Evolutionary conservation across 2,329 filamentous ascomycete species (phyloP).

Genomic region (Aspergillus sp.): DNA sequence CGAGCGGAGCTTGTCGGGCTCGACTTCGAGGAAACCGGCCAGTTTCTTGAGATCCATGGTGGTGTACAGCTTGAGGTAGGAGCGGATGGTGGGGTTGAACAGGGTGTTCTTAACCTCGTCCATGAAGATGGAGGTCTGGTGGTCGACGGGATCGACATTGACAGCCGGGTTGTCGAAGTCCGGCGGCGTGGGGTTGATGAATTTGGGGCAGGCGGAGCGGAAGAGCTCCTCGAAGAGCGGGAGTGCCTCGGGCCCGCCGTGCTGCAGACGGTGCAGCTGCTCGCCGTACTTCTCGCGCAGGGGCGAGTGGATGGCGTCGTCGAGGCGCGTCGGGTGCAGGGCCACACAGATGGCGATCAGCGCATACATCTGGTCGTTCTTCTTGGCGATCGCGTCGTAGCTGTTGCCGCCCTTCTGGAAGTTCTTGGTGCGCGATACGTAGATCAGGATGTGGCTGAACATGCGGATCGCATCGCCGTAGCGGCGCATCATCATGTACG

Average conservation of each 20-base stretch:
- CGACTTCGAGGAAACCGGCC: constrained; percentile 90
- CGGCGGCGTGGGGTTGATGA: constrained; percentile 93
- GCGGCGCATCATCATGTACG: constrained; percentile 99
- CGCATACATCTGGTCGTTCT: constrained; percentile 99
- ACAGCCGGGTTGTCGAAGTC: constrained; percentile 95
- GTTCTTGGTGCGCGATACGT: constrained; percentile 98
- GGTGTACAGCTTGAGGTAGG: constrained; percentile 96
- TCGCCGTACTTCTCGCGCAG: constrained; percentile 98
- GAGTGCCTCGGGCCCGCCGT: constrained; percentile 87
- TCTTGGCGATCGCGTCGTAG: constrained; percentile 98
- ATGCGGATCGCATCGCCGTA: constrained; percentile 99
- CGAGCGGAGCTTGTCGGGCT: constrained; percentile 88
- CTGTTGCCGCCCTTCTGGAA: constrained; percentile 91
- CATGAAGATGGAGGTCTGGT: constrained; percentile 98
- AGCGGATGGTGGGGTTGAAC: constrained; percentile 95
- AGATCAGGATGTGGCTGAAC: constrained; percentile 99
- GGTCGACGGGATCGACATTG: constrained; percentile 95
- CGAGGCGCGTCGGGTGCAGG: constrained; percentile 91
- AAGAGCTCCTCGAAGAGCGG: constrained; percentile 98
- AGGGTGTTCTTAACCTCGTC: constrained; percentile 99
- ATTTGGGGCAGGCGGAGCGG: constrained; percentile 95
- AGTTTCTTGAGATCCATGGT: constrained; percentile 99
- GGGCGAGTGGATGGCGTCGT: constrained; percentile 98
- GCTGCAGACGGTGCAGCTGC: constrained; percentile 93
- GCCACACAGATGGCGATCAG: constrained; percentile 98